phyloP scores from a whole-genome alignment of 2,329 filamentous ascomycete species.

The Onygenales sp. region DNA sequence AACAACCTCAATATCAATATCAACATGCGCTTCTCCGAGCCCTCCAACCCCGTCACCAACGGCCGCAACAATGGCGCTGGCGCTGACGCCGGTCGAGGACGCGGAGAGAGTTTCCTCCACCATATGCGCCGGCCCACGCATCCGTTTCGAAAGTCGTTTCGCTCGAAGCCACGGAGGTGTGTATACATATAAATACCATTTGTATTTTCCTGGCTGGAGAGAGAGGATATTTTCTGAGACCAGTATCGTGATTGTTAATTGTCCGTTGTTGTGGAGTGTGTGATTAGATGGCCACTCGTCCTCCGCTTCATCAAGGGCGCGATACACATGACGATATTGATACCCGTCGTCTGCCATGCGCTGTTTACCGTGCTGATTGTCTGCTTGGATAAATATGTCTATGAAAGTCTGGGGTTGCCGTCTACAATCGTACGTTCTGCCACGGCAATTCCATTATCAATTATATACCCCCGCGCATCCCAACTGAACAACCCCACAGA shows the following conservation, averaged over 20 bases:
- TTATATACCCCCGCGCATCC: background rate
- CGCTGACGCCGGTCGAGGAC: background rate
- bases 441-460: background rate
- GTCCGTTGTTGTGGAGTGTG: background rate
- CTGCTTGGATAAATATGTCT: slow-evolving; percentile 45
- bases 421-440: slow-evolving; percentile 42
- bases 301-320: slow-evolving; percentile 56
- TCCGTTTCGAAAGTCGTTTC: slow-evolving; percentile 14
- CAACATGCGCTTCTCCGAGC: slow-evolving; percentile 1
- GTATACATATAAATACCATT: background rate
- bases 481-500: slow-evolving; percentile 21
- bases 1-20: no score
- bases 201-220: no score
- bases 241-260: no score
- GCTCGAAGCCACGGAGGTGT: slow-evolving; percentile 17
- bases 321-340: slow-evolving; percentile 49
- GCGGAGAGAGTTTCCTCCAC: background rate
- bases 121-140: slow-evolving; percentile 10
- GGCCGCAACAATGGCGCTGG: background rate
- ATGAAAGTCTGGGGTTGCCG: slow-evolving; percentile 45
- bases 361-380: slow-evolving; percentile 50
- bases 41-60: background rate
- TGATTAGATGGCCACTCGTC: slow-evolving; percentile 49
- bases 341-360: slow-evolving; percentile 49
- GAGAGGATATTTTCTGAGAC: no score